These are phyloP conservation scores for Ascoidea rubescens DNA, from an alignment of 805 yeast species.

Conservation along the genomic window DNA sequence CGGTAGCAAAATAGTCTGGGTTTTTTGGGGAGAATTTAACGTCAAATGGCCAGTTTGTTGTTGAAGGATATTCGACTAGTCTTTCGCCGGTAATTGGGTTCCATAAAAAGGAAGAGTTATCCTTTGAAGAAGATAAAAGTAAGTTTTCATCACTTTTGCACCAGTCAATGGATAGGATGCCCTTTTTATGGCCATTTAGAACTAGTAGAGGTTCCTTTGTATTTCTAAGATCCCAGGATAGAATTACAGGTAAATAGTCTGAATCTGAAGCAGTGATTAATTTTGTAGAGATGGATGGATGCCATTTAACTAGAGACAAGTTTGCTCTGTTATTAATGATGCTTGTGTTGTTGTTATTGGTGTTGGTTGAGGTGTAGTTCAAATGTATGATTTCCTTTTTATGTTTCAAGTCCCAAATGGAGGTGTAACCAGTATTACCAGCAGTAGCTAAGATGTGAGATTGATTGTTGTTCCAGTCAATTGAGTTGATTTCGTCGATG, in stretches of 20 bases:
- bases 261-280: constrained; percentile 78
- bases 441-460: constrained; percentile 85
- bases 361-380: constrained; percentile 42
- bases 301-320: constrained; percentile 84
- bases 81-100: constrained; percentile 64
- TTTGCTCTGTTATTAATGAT: constrained; percentile 36
- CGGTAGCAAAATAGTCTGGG: constrained; percentile 83
- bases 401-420: constrained; percentile 88
- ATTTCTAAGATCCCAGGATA: constrained; percentile 91
- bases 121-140: constrained; percentile 84
- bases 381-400: constrained; percentile 82
- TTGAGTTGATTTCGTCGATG: constrained; percentile 63
- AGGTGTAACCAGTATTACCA: constrained; percentile 71
- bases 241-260: constrained; percentile 65
- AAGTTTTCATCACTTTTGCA: constrained; percentile 68
- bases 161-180: constrained; percentile 89
- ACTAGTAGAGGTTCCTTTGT: constrained; percentile 73
- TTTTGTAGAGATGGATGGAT: constrained; percentile 77
- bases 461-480: constrained; percentile 81
- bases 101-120: constrained; percentile 81
- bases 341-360: constrained; percentile 16
- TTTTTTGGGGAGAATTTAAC: constrained; percentile 75
- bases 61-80: constrained; percentile 79
- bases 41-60: constrained; percentile 89
- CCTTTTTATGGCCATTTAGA: constrained; percentile 63